Evolutionary conservation across 1,139 yeast species (phyloP), one percentile per base, ranked within the genome.

Genomic region (Candida glucosophila): DNA sequence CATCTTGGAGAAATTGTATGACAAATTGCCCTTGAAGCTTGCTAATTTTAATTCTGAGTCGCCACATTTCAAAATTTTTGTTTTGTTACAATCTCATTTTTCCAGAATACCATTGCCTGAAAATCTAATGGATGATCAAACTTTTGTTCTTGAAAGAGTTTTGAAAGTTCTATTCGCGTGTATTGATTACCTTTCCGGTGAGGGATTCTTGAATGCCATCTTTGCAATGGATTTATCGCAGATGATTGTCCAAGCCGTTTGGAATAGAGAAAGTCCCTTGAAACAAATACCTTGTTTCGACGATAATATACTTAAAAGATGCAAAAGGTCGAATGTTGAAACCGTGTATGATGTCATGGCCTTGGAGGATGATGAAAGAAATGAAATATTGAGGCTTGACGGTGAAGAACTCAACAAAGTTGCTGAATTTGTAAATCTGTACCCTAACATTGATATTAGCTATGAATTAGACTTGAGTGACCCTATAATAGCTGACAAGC

Each of bases 181-280:
- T 30, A 77, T 83, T 15, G 96, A 90, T 47, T 58, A 78, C 2
- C 55, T 86, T 22, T 75, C 95, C 0, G 73, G 88, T 36, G 88
- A 83, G 32, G 96, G 97, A 0, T 62, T 66, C 36, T 53, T 88
- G 42, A 81, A 76, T 47, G 86, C 95, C 0, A 63, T 85, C 36
- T 67, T 69, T 28, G 92, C 86, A 0, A 83, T 90, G 81, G 97
- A 90, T 46, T 48, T 88, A 30, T 71, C 82, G 2, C 98, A 90
- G 44, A 82, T 86, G 94, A 55, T 85, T 7, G 74, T 80, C 1
- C 98, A 90, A 49, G 93, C 80, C 0, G 57, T 81, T 15, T 86
- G 95, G 95, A 82, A 76, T 38, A 63, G 73, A 14, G 95, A 83
- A 30, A 71, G 73, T 26, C 81, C 93, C 1, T 61, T 92, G 44